phyloP scores from a whole-genome alignment of 148 eudicot genomes.

The Heliosperma pusillum region DNA sequence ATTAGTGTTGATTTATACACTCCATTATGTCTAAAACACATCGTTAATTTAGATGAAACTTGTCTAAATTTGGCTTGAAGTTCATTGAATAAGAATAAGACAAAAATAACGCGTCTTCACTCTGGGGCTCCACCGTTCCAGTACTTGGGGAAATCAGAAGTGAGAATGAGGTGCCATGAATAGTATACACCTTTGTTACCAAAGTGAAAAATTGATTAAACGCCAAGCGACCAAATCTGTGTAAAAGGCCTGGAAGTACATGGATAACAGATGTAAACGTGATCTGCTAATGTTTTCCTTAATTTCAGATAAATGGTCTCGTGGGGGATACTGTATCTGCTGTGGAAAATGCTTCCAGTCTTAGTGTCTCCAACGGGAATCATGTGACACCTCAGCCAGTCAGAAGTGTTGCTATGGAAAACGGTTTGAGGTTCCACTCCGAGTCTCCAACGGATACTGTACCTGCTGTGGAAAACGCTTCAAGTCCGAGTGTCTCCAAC shows the following conservation, averaged over 20 bases:
- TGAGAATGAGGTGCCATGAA: too few species aligned
- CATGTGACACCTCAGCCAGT: constrained; percentile 8
- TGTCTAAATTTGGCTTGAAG: too few species aligned
- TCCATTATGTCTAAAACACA: too few species aligned
- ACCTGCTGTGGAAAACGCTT: constrained; percentile 26
- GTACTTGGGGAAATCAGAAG: too few species aligned
- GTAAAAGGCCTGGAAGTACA: background rate
- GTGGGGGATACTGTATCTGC: constrained; percentile 31
- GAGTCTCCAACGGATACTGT: constrained; percentile 3
- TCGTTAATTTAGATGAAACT: too few species aligned
- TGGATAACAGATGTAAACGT: background rate
- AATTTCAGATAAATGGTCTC: constrained; percentile 28
- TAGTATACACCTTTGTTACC: background rate
- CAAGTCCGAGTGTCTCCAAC: constrained; percentile 30
- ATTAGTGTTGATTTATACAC: too few species aligned
- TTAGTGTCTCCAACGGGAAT: constrained; percentile 31
- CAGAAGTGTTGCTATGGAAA: background rate
- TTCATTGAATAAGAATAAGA: too few species aligned
- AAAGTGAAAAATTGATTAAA: background rate
- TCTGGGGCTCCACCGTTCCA: too few species aligned
- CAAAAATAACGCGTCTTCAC: too few species aligned
- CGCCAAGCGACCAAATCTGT: background rate
- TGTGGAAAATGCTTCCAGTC: constrained; percentile 25
- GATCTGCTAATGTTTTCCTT: constrained; percentile 3
- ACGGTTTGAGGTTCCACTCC: too few species aligned